Conservation (phyloP, 2,329 filamentous ascomycete genomes). For the Cercospora brassicicola region DNA sequence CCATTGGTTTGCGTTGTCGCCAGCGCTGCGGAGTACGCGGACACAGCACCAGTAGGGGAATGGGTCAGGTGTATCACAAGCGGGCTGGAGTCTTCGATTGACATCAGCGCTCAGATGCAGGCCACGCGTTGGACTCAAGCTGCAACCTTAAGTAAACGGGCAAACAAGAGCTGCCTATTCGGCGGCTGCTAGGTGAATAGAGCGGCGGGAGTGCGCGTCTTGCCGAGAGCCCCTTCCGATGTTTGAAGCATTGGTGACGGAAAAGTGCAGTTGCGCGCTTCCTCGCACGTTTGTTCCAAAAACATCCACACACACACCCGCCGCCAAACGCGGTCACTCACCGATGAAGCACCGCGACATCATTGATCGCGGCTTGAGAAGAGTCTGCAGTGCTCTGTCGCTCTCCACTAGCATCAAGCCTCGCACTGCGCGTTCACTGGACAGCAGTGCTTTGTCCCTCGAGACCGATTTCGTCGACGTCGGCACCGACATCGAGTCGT, state of each 20-base stretch:
- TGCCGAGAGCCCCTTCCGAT: neutral
- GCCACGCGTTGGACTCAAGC: neutral
- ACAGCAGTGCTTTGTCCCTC: slow-evolving; percentile 1
- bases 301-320: slow-evolving; percentile 3
- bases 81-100: neutral
- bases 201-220: neutral
- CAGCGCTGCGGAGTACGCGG: neutral
- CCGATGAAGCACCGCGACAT: slow-evolving; percentile 3
- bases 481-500: neutral
- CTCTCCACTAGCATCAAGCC: slow-evolving; percentile 9
- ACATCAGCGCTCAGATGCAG: neutral
- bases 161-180: neutral
- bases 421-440: slow-evolving; percentile 7
- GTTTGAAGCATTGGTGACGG: slow-evolving; percentile 1
- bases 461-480: neutral
- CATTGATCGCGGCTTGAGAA: slow-evolving; percentile 16
- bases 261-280: neutral
- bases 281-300: neutral
- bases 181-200: neutral
- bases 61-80: neutral
- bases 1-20: neutral
- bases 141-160: neutral
- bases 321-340: neutral
- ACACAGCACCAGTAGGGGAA: neutral
- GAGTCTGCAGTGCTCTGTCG: slow-evolving; percentile 13